Evolutionary conservation across 768 basidiomycete genomes (phyloP), one percentile per base, ranked within the genome.

Genomic region (Cystobasidium onofrii): DNA sequence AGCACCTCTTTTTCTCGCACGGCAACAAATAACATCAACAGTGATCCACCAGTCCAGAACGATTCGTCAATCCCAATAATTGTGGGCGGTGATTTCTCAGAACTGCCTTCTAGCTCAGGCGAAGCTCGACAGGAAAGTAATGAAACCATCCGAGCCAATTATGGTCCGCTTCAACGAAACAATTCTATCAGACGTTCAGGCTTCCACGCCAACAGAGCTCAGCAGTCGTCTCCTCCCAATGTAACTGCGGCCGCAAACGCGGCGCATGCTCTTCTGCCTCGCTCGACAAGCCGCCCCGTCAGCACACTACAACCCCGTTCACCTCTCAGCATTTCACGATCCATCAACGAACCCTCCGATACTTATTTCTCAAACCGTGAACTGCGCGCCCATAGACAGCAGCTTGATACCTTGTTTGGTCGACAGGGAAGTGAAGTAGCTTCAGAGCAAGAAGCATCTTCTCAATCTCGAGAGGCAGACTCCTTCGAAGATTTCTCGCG

Each of bases 151-250:
- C 31, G 63, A 7, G 34, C 63, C 25, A 39, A 36, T 20, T 64
- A 36, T 44, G 34, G 36, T 17, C 44, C 65, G 2, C 50, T 67
- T 1, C 65, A 67, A 31, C 65, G 65, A 10, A 67, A 27, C 50
- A 43, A 46, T 50, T 67, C 65, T 3, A 67, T 67, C 12, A 43
- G 65, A 20, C 10, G 65, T 7, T 67, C 65, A 9, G 65, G 65
- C 29, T 67, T 67, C 23, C 65, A 67, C 31, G 23, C 65, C 25
- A 34, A 27, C 27, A 12, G 57, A 60, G 57, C 12, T 4, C 23
- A 60, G 27, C 57, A 60, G 27, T 17, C 15, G 15, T 64, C 63
- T 50, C 65, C 43, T 7, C 34, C 31, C 2, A 39, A 44, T 44
- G 12, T 34, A 4, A 34, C 34, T 6, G 23, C 63, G 15, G 39